Conservation (phyloP, 2,329 filamentous ascomycete genomes). For the Leptographium procerum region DNA sequence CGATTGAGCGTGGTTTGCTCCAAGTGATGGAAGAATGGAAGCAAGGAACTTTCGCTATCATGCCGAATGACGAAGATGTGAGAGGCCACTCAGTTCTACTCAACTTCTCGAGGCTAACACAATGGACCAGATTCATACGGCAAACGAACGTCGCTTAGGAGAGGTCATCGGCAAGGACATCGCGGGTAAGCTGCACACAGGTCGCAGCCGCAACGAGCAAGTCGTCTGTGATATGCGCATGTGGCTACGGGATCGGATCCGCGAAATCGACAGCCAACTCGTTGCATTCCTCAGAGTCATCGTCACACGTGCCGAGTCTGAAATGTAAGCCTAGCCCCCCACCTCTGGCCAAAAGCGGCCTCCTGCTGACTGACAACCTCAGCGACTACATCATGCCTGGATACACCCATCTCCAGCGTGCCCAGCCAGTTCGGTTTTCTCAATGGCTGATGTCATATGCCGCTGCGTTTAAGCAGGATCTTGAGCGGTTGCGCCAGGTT, state of each 20-base stretch:
- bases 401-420: conserved; percentile 77
- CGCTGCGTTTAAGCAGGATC: conserved; percentile 59
- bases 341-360: not conserved
- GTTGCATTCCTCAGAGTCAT: conserved; percentile 58
- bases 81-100: not conserved
- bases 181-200: conserved; percentile 80
- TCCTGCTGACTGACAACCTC: not conserved
- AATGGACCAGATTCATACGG: conserved; percentile 44
- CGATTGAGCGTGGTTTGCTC: conserved; percentile 60
- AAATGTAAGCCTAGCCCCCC: conserved; percentile 32
- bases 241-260: conserved; percentile 68
- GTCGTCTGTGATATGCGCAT: conserved; percentile 81
- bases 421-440: conserved; percentile 65
- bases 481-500: conserved; percentile 63
- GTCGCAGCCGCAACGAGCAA: conserved; percentile 79
- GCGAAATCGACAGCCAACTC: conserved; percentile 56
- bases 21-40: conserved; percentile 43
- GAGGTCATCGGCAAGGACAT: conserved; percentile 79
- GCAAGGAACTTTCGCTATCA: conserved; percentile 34
- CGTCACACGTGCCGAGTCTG: conserved; percentile 55
- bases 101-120: not conserved
- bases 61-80: conserved; percentile 39
- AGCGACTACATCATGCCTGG: conserved; percentile 66
- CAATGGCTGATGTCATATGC: conserved; percentile 72
- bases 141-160: conserved; percentile 59